Evolutionary conservation across 192 early-diverging fungal genomes (phyloP), one percentile per base, ranked within the genome.

Genomic region (Coemansia sp.): DNA sequence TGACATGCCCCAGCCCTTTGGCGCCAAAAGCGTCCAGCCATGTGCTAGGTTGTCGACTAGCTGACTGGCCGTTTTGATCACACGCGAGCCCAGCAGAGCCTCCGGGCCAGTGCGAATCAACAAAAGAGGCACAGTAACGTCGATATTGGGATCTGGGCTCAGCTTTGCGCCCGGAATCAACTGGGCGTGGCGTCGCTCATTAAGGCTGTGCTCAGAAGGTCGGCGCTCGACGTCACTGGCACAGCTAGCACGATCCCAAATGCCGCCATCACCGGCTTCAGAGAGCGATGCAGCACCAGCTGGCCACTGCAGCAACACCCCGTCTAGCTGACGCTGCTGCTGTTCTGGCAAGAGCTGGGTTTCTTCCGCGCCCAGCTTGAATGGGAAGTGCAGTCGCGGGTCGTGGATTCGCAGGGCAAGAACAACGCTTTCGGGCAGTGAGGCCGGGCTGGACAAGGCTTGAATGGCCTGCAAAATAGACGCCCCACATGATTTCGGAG

Each of bases 1-100:
- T 10, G 88, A 68, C 84, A 92, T 91, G 8, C 88, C 95, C 90
- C 91, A 95, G 0, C 90, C 89, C n/a, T 84, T 78, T 14, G 94
- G 93, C 7, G 95, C 73, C 33, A 97, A 74, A 19, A 97, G 42
- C 21, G 91, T 91, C 95, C 94, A 96, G 0, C 95, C 94, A 59
- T 89, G 78, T 35, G 81, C 71, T 57, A 84, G 35, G 32, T 37
- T 50, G 68, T 73, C 81, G 52, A 75, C 53, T 23, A 65, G 63
- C 13, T 76, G 70, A 33, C 70, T 84, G 63, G 88, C 88, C 10
- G 76, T 84, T 30, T 75, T 82, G 6, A 73, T 76, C 0, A 68
- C 35, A 42, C 49, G 46, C 26, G 68, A 40, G 28, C 78, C 67
- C 39, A 70, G 55, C 43, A 66, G 55, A 13, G 74, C 67, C 66